phyloP scores from a whole-genome alignment of 1,284 basidiomycete species.

The Cutaneotrichosporon arboriforme region DNA sequence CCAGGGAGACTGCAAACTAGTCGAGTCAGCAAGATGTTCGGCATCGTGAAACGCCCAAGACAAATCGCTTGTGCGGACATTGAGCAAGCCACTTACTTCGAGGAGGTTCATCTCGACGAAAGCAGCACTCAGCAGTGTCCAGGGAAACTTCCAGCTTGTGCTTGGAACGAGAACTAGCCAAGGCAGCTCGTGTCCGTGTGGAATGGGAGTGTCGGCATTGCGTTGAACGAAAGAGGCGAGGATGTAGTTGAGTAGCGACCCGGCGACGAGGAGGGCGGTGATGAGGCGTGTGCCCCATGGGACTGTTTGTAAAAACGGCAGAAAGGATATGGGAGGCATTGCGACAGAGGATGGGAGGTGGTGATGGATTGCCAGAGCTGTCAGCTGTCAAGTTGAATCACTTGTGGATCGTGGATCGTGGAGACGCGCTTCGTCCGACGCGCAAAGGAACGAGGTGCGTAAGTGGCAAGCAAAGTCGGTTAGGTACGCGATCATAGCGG shows the following conservation, averaged over 20 bases:
- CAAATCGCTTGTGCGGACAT: too few species aligned
- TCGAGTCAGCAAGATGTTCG: not conserved
- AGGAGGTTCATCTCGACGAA: constrained; percentile 78
- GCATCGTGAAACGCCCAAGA: not conserved
- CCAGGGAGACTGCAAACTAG: constrained; percentile 69
- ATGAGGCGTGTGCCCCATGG: constrained; percentile 65
- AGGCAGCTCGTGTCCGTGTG: constrained; percentile 51
- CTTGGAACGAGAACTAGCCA: constrained; percentile 85
- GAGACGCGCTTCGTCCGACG: too few species aligned
- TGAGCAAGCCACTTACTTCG: constrained; percentile 59
- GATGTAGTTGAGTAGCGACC: constrained; percentile 62
- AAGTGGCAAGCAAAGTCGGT: too few species aligned
- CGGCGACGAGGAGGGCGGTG: constrained; percentile 61
- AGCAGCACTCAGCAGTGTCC: constrained; percentile 82
- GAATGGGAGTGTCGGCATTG: constrained; percentile 1
- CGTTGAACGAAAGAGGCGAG: constrained; percentile 13
- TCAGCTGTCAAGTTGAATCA: too few species aligned
- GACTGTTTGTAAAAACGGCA: constrained; percentile 45
- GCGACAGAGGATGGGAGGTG: not conserved
- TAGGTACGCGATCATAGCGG: too few species aligned
- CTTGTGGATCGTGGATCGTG: too few species aligned
- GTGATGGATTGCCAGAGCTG: not conserved
- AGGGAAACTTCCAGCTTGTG: constrained; percentile 77
- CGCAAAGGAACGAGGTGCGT: too few species aligned
- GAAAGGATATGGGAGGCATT: constrained; percentile 46